Evolutionary conservation across 2,329 filamentous ascomycete genomes (phyloP), one percentile per base, ranked within the genome.

Genomic region (Penicillium sp.): DNA sequence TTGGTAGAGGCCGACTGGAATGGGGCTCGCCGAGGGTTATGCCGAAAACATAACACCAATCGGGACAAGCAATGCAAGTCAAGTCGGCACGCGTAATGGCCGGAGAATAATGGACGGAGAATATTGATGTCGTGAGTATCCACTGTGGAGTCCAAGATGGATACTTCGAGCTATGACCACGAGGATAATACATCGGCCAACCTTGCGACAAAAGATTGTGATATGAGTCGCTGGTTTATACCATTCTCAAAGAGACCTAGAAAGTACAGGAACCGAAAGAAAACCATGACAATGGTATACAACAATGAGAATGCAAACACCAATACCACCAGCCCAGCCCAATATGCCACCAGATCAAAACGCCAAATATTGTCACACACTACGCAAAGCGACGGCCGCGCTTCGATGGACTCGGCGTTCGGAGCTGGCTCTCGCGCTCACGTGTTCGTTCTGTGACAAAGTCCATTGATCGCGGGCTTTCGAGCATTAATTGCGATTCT

Each of bases 361-460:
- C 35, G 47, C 48, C 40, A 35, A 30, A 39, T 28, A 9, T 14
- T 7, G 22, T 39, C 16, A 10, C 31, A 49, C 38, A 24, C 28
- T 50, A 58, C 47, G 41, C 28, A 18, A 57, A 55, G 25, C 44
- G 50, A 39, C 51, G 50, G 40, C 43, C 54, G 42, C 68, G 61
- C 53, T 73, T 73, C 2, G 62, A 59, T 3, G 72, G 71, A 53
- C 70, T 73, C 14, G 72, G 71, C 2, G 68, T 71, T n/a, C 68
- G 69, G 43, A 69, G 52, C 39, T 70, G 66, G 10, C 56, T 56
- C 38, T 66, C 63, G 4, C 66, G 62, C 33, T 66, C 65, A 18
- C 65, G 68, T 41, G 56, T 68, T 36, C 66, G 65, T 35, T 65
- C 68, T 2, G 58, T 68, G 43, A 63, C 63, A 48, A 69, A 68